Percentiles rank a stretch among this genome's conserved stretches.
These are phyloP conservation scores for Patellifolia procumbens DNA, from an alignment of 179 eudicot species.

Conservation along the genomic window DNA sequence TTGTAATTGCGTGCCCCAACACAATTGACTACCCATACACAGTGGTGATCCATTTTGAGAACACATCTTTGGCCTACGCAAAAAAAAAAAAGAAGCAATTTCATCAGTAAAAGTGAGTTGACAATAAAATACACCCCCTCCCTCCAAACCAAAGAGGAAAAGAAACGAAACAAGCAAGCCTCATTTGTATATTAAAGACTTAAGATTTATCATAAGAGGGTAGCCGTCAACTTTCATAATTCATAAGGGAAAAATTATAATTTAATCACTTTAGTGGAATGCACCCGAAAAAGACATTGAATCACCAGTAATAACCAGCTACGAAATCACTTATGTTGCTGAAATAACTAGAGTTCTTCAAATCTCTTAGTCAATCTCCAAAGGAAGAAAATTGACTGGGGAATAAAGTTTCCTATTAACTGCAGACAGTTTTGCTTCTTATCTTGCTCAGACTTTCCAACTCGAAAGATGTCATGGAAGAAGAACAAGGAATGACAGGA, in stretches of 20 bases:
- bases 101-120: constrained; percentile 10
- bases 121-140: neutral
- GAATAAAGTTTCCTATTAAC: neutral
- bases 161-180: neutral
- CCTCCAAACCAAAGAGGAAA: neutral
- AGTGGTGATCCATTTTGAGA: constrained; percentile 97
- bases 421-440: neutral
- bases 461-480: too few relatives aligned
- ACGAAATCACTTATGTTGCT: too few relatives aligned
- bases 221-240: too few relatives aligned
- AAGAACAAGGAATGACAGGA: neutral
- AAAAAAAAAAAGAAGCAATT: constrained; percentile 8
- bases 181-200: neutral
- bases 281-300: neutral
- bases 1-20: constrained; percentile 94
- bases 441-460: neutral
- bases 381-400: neutral
- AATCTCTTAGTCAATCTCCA: neutral
- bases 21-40: constrained; percentile 98
- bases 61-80: constrained; percentile 87
- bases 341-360: neutral
- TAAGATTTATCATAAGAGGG: neutral
- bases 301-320: too few relatives aligned
- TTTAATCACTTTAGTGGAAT: neutral
- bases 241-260: neutral